A percentile compares a stretch with the other conserved stretches of the same genome.
Conservation (phyloP, 2,329 filamentous ascomycete species). For the Ceratocystiopsis sp. region DNA sequence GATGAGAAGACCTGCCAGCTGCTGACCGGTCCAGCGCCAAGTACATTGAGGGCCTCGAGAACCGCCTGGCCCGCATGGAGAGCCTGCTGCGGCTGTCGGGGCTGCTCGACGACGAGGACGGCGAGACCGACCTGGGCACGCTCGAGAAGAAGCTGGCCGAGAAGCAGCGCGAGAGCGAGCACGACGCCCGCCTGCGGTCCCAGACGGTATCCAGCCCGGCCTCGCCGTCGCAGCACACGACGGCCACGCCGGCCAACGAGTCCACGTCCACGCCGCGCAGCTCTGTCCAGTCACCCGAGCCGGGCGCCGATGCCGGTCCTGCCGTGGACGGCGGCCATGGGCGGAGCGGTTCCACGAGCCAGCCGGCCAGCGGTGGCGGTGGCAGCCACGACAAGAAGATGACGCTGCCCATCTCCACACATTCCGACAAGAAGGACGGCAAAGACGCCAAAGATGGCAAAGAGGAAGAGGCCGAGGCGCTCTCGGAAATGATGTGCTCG, state of each 20-base stretch:
- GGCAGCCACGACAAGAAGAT: background rate
- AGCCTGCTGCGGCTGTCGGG: slow-evolving; percentile 75
- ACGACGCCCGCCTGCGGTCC: slow-evolving; percentile 32
- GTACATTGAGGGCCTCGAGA: slow-evolving; percentile 94
- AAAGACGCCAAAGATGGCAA: slow-evolving; percentile 25
- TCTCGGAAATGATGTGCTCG: slow-evolving; percentile 99
- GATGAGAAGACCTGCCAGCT: background rate
- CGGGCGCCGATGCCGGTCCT: slow-evolving; percentile 16
- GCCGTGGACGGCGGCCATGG: background rate
- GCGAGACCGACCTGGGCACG: slow-evolving; percentile 71
- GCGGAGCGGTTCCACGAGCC: too few species aligned
- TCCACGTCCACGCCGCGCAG: slow-evolving; percentile 37
- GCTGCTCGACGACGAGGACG: slow-evolving; percentile 71
- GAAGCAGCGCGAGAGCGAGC: slow-evolving; percentile 20
- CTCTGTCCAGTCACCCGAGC: slow-evolving; percentile 35
- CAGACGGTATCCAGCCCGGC: slow-evolving; percentile 31
- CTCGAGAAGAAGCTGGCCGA: slow-evolving; percentile 58
- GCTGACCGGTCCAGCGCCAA: slow-evolving; percentile 49
- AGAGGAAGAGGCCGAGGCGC: slow-evolving; percentile 60
- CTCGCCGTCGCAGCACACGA: slow-evolving; percentile 31
- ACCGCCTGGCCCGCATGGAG: slow-evolving; percentile 90
- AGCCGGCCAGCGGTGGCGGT: background rate
- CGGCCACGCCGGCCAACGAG: slow-evolving; percentile 23
- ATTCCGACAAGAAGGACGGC: background rate
- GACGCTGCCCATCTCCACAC: background rate